Percentiles rank a stretch among this genome's conserved stretches.
These are phyloP conservation scores for Aphanomyces astaci DNA, from an alignment of 352 stramenopile species.

Conservation along the genomic window DNA sequence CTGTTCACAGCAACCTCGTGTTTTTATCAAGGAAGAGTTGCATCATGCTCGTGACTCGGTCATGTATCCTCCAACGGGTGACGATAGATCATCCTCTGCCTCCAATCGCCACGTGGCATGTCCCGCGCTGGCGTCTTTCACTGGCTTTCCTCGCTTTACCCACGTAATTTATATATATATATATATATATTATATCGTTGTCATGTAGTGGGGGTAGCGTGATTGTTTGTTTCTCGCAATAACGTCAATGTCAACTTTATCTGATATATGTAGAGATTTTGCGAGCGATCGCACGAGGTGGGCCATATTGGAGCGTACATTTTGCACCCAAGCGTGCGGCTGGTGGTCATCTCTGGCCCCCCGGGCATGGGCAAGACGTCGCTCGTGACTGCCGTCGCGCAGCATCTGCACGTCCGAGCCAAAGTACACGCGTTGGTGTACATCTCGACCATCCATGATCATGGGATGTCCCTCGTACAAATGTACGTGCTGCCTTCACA, in stretches of 20 bases:
- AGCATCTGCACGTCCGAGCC: constrained; percentile 73
- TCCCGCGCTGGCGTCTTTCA: background rate
- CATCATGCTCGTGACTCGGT: too few species aligned
- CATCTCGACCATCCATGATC: too few species aligned
- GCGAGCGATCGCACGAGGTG: background rate
- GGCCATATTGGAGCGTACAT: background rate
- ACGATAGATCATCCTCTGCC: too few species aligned
- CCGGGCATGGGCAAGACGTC: constrained; percentile 98
- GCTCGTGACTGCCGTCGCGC: constrained; percentile 93
- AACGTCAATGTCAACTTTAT: background rate
- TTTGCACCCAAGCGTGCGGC: background rate
- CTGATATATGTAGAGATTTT: background rate
- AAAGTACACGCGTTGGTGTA: background rate
- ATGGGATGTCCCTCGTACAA: too few species aligned
- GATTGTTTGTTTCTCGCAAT: too few species aligned
- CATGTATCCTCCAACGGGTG: too few species aligned
- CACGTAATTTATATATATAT: too few species aligned
- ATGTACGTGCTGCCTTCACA: too few species aligned
- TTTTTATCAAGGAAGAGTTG: too few species aligned
- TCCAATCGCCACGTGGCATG: background rate
- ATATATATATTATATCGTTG: background rate
- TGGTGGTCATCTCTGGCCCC: constrained; percentile 46
- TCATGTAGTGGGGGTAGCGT: background rate
- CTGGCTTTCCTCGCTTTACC: background rate
- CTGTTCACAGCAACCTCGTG: background rate